Evolutionary conservation across 768 basidiomycete species (phyloP).

Genomic region (Clathrus columnatus): DNA sequence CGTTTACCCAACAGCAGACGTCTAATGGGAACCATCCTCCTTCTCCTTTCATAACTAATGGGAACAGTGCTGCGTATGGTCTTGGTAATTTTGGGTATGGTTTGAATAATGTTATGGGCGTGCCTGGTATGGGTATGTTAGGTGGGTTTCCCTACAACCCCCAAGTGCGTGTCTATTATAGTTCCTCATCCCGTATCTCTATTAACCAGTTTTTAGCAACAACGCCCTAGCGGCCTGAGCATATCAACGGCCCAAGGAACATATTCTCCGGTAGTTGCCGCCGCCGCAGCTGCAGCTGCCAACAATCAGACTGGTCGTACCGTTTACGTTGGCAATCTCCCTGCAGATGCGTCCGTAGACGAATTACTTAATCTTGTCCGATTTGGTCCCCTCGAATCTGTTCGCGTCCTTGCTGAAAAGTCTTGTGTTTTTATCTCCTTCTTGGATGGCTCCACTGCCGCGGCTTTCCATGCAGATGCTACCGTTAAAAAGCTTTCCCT

Average conservation of each 20-base stretch:
- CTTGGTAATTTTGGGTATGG: slow-evolving; percentile 38
- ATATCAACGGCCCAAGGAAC: slow-evolving; percentile 66
- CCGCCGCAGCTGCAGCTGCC: slow-evolving; percentile 55
- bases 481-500: slow-evolving; percentile 88
- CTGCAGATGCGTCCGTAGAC: slow-evolving; percentile 91
- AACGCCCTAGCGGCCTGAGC: slow-evolving; percentile 55
- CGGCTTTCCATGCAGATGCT: slow-evolving; percentile 96
- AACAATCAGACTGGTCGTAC: slow-evolving; percentile 70
- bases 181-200: slow-evolving; percentile 29
- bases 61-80: slow-evolving; percentile 33
- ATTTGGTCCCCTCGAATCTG: slow-evolving; percentile 91
- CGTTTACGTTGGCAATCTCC: slow-evolving; percentile 95
- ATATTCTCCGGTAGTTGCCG: slow-evolving; percentile 73
- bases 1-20: slow-evolving; percentile 22
- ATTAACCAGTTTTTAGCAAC: slow-evolving; percentile 38
- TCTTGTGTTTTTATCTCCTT: slow-evolving; percentile 98
- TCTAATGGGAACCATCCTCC: slow-evolving; percentile 10
- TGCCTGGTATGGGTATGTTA: slow-evolving; percentile 53
- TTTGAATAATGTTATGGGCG: slow-evolving; percentile 43
- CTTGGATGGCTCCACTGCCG: slow-evolving; percentile 86
- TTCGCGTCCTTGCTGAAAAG: slow-evolving; percentile 93
- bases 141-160: slow-evolving; percentile 62
- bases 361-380: slow-evolving; percentile 96
- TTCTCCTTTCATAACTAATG: slow-evolving; percentile 27
- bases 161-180: slow-evolving; percentile 57